Evolutionary conservation across 1,284 basidiomycete genomes (phyloP).

Genomic region (Malassezia slooffiae): DNA sequence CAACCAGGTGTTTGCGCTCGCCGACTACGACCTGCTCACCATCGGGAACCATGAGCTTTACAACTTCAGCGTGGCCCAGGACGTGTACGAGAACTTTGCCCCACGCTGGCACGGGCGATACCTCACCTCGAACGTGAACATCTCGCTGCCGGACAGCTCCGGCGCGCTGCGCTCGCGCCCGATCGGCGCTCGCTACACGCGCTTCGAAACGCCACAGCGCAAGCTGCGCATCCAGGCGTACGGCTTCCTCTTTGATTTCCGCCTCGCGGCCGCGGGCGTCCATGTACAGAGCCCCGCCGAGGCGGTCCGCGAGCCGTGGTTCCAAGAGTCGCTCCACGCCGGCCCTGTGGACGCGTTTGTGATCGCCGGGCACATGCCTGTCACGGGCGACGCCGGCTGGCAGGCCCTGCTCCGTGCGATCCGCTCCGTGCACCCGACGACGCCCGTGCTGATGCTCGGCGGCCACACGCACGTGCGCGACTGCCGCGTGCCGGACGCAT

Average conservation of each 20-base stretch:
- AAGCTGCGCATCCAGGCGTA: slow-evolving; percentile 33
- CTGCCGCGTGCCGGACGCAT: slow-evolving; percentile 31
- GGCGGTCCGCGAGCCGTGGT: slow-evolving; percentile 43
- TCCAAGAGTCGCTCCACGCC: slow-evolving; percentile 27
- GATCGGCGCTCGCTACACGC: slow-evolving; percentile 31
- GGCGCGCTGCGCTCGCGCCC: slow-evolving; percentile 18
- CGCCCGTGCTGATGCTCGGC: slow-evolving; percentile 35
- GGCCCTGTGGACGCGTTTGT: slow-evolving; percentile 36
- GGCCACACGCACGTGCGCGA: slow-evolving; percentile 44
- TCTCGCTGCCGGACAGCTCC: slow-evolving; percentile 21
- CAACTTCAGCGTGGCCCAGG: slow-evolving; percentile 61
- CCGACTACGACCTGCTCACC: slow-evolving; percentile 70
- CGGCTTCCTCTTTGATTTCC: slow-evolving; percentile 38
- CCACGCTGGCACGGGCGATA: slow-evolving; percentile 48
- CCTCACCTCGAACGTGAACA: slow-evolving; percentile 33
- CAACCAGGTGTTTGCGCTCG: slow-evolving; percentile 52
- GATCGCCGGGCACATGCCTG: slow-evolving; percentile 41
- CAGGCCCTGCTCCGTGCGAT: slow-evolving; percentile 31
- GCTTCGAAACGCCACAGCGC: slow-evolving; percentile 26
- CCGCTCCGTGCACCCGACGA: slow-evolving; percentile 29
- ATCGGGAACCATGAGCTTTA: slow-evolving; percentile 87
- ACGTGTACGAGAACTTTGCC: slow-evolving; percentile 68
- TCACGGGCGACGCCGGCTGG: slow-evolving; percentile 28
- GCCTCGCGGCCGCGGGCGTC: slow-evolving; percentile 28
- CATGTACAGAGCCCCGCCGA: slow-evolving; percentile 26